These are phyloP conservation scores for Phytophthora capsici DNA, from an alignment of 352 stramenopile genomes.

Conservation along the genomic window DNA sequence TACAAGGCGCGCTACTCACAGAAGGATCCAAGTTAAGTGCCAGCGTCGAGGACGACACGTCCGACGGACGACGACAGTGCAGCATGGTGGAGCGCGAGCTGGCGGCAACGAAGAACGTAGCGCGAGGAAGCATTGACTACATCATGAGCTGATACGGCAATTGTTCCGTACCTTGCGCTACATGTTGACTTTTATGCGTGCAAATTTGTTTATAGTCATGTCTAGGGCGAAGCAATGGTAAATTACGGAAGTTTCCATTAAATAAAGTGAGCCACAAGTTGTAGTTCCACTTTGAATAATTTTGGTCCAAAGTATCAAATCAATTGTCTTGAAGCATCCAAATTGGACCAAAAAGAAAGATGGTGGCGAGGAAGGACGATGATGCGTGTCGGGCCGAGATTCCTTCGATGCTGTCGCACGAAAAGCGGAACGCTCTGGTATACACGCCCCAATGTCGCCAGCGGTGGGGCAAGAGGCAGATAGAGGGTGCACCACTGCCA, in stretches of 20 bases:
- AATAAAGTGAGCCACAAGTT: too few species aligned
- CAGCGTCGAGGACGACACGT: conserved; percentile 32
- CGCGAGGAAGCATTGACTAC: conserved; percentile 6
- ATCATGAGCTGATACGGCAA: conserved; percentile 11
- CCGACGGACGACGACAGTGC: conserved; percentile 18
- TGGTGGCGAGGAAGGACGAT: conserved; percentile 36
- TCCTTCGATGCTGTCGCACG: conserved; percentile 45
- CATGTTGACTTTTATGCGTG: background rate
- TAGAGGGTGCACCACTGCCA: conserved; percentile 13
- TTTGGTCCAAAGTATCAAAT: conserved; percentile 8
- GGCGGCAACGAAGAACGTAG: background rate
- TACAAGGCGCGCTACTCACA: conserved; percentile 36
- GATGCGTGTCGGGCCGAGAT: conserved; percentile 60
- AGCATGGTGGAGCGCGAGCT: conserved; percentile 31
- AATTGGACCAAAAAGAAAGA: conserved; percentile 2
- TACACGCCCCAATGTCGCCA: conserved; percentile 41
- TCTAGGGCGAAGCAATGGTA: too few species aligned
- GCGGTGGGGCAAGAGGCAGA: conserved; percentile 43
- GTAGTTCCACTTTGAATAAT: too few species aligned
- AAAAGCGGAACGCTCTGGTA: conserved; percentile 24
- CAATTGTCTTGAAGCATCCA: conserved; percentile 1
- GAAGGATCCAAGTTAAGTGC: conserved; percentile 38
- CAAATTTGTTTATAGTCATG: conserved; percentile 12
- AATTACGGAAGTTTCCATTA: too few species aligned
- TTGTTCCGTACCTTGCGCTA: background rate